These are phyloP conservation scores for Tylopilus sp. DNA, from an alignment of 1,284 basidiomycete genomes.

Conservation along the genomic window DNA sequence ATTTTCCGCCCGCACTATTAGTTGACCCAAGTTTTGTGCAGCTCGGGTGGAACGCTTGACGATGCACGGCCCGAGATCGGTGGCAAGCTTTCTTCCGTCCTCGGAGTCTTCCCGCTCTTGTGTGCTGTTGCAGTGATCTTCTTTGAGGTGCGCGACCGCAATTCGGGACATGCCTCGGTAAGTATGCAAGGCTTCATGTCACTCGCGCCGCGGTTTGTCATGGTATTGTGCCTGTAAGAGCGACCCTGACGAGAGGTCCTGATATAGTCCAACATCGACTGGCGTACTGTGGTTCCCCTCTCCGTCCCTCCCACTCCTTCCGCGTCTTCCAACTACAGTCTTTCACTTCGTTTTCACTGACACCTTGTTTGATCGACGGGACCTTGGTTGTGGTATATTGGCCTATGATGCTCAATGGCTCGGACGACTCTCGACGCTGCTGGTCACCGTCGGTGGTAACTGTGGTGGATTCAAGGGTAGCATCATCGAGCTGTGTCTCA, in stretches of 20 bases:
- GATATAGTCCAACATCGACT: conserved; percentile 7
- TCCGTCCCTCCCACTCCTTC: conserved; percentile 4
- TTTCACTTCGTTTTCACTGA: conserved; percentile 4
- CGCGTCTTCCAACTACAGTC: conserved; percentile 15
- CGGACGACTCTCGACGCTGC: neutral
- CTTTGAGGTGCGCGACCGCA: neutral
- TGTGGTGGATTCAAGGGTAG: conserved; percentile 10
- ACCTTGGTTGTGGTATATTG: conserved; percentile 1
- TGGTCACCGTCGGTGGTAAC: conserved; percentile 19
- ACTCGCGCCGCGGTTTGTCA: neutral
- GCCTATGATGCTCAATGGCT: conserved; percentile 16
- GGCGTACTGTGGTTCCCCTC: neutral
- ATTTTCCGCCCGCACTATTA: too few relatives aligned
- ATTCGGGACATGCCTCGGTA: neutral
- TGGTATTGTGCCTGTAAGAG: conserved; percentile 12
- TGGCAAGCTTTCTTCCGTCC: too few relatives aligned
- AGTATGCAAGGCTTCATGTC: conserved; percentile 1
- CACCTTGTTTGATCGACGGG: neutral
- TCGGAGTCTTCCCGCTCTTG: too few relatives aligned
- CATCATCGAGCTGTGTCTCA: neutral
- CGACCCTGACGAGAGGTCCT: conserved; percentile 12
- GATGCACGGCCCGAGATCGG: too few relatives aligned
- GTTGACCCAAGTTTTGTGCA: too few relatives aligned
- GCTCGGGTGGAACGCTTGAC: too few relatives aligned
- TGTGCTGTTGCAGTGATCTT: neutral